Base-by-base conservation (phyloP, 2,329 filamentous ascomycete species). In the Pseudogymnoascus sp. region DNA sequence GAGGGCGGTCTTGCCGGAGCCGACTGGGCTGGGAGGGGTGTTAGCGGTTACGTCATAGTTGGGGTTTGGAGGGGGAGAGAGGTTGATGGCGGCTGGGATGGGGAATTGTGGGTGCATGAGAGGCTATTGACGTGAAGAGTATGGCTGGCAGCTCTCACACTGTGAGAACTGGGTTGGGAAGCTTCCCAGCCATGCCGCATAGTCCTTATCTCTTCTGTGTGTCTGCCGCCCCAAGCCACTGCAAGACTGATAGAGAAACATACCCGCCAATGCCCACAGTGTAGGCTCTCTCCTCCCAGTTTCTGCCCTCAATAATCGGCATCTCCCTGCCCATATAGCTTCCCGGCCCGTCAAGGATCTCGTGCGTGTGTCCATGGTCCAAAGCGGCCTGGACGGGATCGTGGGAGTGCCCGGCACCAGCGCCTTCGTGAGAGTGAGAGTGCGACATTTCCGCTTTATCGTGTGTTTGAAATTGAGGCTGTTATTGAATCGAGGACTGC, bases 221-320 rank as follows among this genome's bases (percentile, higher is more conserved):
- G 15, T 11, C 47, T 31, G 3, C 26, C n/a, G 17, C 23, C 11
- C 47, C 26, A 31, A 38, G 10, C 57, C 4, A 60, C 8, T n/a
- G 17, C 38, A 23, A 21, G 11, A 13, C 23, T 15, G 31, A 17
- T n/a, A 31, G 33, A 50, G 17, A 33, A 60, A 70, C 71, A 70
- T 82, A 96, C 92, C 95, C 95, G 78, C 95, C 95, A 77, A 97
- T 97, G n/a, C 95, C 95, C 71, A 99, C 83, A 4, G 95, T 97
- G 73, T 97, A 99, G 13, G 93, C 93, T 64, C 95, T 83, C 68
- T 96, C 90, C 28, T 83, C 83, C 90, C 93, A 99, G 74, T 93
- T 83, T 63, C 93, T 84, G 10, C 92, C 92, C 69, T 96, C 90
- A 67, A 92, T 85, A 64, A 97, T 89, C 66, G 93, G 95, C 90